Evolutionary conservation across 495 filamentous ascomycete genomes (phyloP), one percentile per base, ranked within the genome.

Genomic region (Xylaria scruposa): DNA sequence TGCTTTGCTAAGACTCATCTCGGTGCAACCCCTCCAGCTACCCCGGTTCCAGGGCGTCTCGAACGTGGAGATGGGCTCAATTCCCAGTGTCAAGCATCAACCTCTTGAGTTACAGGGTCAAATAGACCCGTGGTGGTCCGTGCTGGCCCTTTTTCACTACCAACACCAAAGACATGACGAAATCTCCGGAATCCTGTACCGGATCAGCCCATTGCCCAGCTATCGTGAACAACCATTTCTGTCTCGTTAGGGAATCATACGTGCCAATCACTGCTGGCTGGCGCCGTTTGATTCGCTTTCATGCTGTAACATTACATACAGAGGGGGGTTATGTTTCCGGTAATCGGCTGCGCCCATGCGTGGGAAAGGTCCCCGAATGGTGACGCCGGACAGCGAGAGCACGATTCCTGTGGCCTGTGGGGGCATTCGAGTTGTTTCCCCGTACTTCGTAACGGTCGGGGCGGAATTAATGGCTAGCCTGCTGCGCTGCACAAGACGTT

Each of bases 361-460:
- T 21, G 42, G 47, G 65, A 38, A 58, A 54, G 29, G 4, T 51
- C 38, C 68, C 68, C 53, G 58, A 61, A 62, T 61, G 56, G 58
- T 31, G 29, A 65, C 12, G 59, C 60, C 68, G 68, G 68, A 70
- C 59, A 70, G 68, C 68, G 68, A 70, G 56, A 70, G 33, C 68
- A 40, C 19, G 36, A 42, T 70, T 65, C 59, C 44, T 60, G 54
- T n/a, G 5, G 29, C 29, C 36, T 38, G 67, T 26, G 40, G 24
- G 51, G 29, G 7, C 51, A 42, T 68, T 54, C 46, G n/a, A 33
- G 64, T 19, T 67, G 4, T 40, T 56, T 36, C n/a, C 44, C 67
- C 38, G 67, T 69, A 59, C 67, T 60, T 61, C 56, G 67, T 69
- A 59, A 38, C 67, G 53, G 44, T 24, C 53, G 53, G 67, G 17